Base-by-base conservation (phyloP, 257 asterid genomes). In the Avicennia marina region DNA sequence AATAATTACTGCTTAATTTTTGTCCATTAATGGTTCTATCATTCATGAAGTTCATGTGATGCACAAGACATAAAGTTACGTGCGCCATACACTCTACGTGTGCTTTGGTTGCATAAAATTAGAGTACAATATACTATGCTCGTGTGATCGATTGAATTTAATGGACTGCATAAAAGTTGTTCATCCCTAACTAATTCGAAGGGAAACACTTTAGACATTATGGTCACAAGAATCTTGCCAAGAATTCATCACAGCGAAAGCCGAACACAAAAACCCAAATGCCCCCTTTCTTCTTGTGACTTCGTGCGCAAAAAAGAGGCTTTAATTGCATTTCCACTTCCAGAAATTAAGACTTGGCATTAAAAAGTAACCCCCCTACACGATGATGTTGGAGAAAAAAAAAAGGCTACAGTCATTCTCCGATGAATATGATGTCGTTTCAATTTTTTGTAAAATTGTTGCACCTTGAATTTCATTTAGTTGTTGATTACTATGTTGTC, bases 211-310 rank as follows among this genome's bases (percentile, higher is more conserved):
- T 50, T 51, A 27, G 29, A 29, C 34, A 49, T 31, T 56, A 36
- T 29, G 7, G 34, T 79, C 94, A 84, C 89, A 75, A 62, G 94
- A 72, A 34, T 75, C 87, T 70, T 79, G 94, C 66, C 56, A 41
- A 43, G 4, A 58, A 32, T 33, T 62, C 63, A 63, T 61, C 71
- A 64, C 55, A 70, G 11, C 55, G 33, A 65, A 70, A 64, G 62
- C 66, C 63, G n/a, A 64, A 52, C 68, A 34, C 51, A 17, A 50
- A n/a, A n/a, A n/a, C n/a, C n/a, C n/a, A 62, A 52, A 63, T 17
- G 19, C 39, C 55, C 68, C 58, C 60, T 68, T 39, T 25, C n/a
- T 39, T 60, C 72, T 48, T 71, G 78, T 75, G 75, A n/a, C n/a
- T n/a, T n/a, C n/a, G n/a, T n/a, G n/a, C n/a, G 13, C 39, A 50